Evolutionary conservation across 805 yeast genomes (phyloP), one percentile per base, ranked within the genome.

Genomic region (Ogataea wickerhamii): DNA sequence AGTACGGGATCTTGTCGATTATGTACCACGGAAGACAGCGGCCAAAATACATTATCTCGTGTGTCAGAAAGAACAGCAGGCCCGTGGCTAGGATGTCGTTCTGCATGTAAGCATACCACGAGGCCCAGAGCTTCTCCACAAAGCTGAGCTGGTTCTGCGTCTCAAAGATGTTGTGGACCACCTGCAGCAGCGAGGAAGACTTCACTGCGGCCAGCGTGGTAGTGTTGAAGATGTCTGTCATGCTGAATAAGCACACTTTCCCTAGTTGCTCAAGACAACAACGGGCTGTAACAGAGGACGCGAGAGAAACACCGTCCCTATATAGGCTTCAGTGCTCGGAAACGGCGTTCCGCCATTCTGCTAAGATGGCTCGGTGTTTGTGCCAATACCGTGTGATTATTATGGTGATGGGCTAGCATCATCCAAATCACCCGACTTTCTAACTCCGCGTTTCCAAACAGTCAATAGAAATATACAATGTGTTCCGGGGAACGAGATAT

Each of bases 81-180:
- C 82, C 82, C 7, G 82, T 76, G 18, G 82, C 82, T 35, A 76
- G 65, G 13, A 70, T 59, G 44, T 76, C 82, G 49, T 74, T 74
- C 41, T 66, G 67, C 58, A 76, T 71, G 54, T 71, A 74, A 8
- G 64, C 61, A 56, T 76, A 76, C 70, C 75, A 76, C 5, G 79
- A 56, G 8, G 74, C 77, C 82, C 82, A 76, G 21, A 67, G 28
- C 44, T 68, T 68, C 51, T 76, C 81, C 13, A 67, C 28, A 10
- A 58, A 10, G 37, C 62, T 71, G 31, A 73, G 58, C 13, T 73
- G 71, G 3, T 67, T 63, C 51, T 71, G 73, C 17, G 60, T 51
- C 18, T 52, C 55, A 25, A 52, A 53, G 12, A 73, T 62, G 40
- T 65, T 65, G 26, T 53, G 48, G 23, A 63, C 51, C 10, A 72